Percentiles rank a stretch among this genome's conserved stretches.
Conservation (phyloP, 1,139 yeast species). For the Yueomyces sp. region DNA sequence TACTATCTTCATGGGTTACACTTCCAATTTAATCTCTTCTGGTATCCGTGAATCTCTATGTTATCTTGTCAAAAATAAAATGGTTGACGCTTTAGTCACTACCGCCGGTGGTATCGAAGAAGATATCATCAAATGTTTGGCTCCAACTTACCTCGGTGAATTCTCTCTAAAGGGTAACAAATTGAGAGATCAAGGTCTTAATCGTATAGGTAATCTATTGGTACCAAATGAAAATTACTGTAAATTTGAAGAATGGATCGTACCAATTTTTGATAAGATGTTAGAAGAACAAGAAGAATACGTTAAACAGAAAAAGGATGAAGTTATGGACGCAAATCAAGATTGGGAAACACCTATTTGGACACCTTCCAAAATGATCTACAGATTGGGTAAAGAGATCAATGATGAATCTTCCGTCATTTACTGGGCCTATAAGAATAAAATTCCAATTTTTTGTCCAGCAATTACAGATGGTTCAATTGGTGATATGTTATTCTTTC, state of each 20-base stretch:
- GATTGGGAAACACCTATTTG: conserved; percentile 47
- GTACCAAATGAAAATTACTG: conserved; percentile 98
- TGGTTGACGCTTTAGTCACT: conserved; percentile 90
- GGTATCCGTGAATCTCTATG: conserved; percentile 88
- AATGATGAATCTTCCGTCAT: conserved; percentile 87
- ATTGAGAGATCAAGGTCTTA: conserved; percentile 89
- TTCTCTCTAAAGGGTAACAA: conserved; percentile 68
- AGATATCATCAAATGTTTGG: conserved; percentile 88
- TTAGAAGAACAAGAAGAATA: conserved; percentile 78
- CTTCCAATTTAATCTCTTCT: conserved; percentile 91
- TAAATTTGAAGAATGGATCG: conserved; percentile 96
- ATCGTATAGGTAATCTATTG: conserved; percentile 89
- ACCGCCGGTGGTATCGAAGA: conserved; percentile 98
- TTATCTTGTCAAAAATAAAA: conserved; percentile 81
- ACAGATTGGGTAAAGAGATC: conserved; percentile 89
- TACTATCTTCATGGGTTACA: conserved; percentile 89
- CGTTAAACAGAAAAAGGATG: conserved; percentile 35
- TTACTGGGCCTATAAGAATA: conserved; percentile 95
- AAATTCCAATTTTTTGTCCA: conserved; percentile 94
- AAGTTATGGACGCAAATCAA: conserved; percentile 38
- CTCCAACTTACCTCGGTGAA: conserved; percentile 92
- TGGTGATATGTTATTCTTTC: conserved; percentile 98
- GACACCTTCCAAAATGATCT: conserved; percentile 91
- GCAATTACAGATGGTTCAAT: conserved; percentile 96
- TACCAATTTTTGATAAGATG: conserved; percentile 79